Evolutionary conservation across 2,329 filamentous ascomycete genomes (phyloP).

Genomic region (Zelopaecilomyces penicillatus): DNA sequence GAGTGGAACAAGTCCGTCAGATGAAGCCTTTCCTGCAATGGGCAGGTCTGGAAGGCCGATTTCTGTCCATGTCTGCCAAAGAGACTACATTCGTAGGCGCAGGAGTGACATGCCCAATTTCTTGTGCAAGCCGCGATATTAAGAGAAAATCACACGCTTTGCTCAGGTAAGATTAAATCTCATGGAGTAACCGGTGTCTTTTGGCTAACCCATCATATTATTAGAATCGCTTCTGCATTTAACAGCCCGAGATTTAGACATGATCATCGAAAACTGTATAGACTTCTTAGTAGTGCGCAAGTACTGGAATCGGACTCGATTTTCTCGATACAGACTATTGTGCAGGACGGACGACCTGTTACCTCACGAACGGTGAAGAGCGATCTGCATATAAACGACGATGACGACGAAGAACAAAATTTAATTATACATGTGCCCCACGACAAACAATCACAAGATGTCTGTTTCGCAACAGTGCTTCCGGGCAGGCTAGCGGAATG

Average conservation of each 20-base stretch:
- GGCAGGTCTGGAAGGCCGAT: constrained; percentile 21
- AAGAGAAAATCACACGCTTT: constrained; percentile 21
- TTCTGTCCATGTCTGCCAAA: constrained; percentile 24
- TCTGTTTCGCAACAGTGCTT: constrained; percentile 20
- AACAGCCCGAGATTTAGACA: constrained; percentile 11
- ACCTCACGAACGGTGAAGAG: constrained; percentile 12
- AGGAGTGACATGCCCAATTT: constrained; percentile 12
- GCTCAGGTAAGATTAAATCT: constrained; percentile 18
- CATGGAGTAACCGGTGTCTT: not conserved
- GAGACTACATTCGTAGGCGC: constrained; percentile 22
- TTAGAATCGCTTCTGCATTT: constrained; percentile 16
- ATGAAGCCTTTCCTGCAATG: constrained; percentile 26
- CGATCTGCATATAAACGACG: constrained; percentile 23
- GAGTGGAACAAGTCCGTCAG: constrained; percentile 20
- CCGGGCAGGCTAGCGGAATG: constrained; percentile 21
- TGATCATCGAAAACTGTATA: constrained; percentile 8
- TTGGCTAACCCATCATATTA: not conserved
- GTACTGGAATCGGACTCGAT: constrained; percentile 24
- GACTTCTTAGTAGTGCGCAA: constrained; percentile 9
- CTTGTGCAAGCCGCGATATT: constrained; percentile 18
- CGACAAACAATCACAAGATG: constrained; percentile 16
- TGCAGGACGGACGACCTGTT: constrained; percentile 16
- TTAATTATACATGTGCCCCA: constrained; percentile 26
- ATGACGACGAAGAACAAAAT: constrained; percentile 10
- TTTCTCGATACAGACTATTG: constrained; percentile 17